phyloP scores from a whole-genome alignment of 2,329 filamentous ascomycete genomes.

The Chaetomiaceae sp. region DNA sequence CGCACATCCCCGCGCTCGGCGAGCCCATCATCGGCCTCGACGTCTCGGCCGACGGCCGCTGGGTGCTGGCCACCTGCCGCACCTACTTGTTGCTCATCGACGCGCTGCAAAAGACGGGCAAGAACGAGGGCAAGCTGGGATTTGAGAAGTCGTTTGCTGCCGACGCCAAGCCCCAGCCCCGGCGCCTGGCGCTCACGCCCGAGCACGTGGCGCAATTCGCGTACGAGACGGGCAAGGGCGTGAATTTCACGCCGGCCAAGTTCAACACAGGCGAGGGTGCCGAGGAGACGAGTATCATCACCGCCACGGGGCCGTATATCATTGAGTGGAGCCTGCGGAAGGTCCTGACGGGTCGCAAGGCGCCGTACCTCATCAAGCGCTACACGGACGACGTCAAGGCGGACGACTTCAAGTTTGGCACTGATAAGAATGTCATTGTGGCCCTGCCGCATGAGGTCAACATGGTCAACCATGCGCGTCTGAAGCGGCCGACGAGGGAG shows the following conservation, averaged over 20 bases:
- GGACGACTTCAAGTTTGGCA: conserved; percentile 96
- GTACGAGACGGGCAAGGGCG: conserved; percentile 82
- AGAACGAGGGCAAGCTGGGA: conserved; percentile 96
- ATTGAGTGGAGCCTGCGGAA: conserved; percentile 95
- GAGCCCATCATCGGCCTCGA: conserved; percentile 94
- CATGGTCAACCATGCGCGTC: conserved; percentile 82
- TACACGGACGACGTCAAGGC: conserved; percentile 95
- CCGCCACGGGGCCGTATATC: conserved; percentile 92
- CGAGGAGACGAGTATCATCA: conserved; percentile 90
- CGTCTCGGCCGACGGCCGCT: conserved; percentile 90
- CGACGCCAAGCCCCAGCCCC: conserved; percentile 87
- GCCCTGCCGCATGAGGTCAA: conserved; percentile 95
- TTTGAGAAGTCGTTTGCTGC: conserved; percentile 92
- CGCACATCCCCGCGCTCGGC: conserved; percentile 88
- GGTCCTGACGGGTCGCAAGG: conserved; percentile 70
- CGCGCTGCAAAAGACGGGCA: conserved; percentile 81
- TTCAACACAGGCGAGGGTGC: conserved; percentile 85
- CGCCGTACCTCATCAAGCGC: conserved; percentile 93
- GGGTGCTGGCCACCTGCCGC: conserved; percentile 88
- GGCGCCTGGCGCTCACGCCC: conserved; percentile 80
- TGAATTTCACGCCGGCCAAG: conserved; percentile 83
- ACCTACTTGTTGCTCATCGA: conserved; percentile 95
- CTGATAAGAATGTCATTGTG: conserved; percentile 96
- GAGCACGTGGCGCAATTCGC: conserved; percentile 95
- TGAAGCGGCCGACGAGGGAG: conserved; percentile 85